Percentiles rank a stretch among this genome's conserved stretches.
Evolutionary conservation across 139 green algal genomes (phyloP).

Genomic region (Asterochloris erici): DNA sequence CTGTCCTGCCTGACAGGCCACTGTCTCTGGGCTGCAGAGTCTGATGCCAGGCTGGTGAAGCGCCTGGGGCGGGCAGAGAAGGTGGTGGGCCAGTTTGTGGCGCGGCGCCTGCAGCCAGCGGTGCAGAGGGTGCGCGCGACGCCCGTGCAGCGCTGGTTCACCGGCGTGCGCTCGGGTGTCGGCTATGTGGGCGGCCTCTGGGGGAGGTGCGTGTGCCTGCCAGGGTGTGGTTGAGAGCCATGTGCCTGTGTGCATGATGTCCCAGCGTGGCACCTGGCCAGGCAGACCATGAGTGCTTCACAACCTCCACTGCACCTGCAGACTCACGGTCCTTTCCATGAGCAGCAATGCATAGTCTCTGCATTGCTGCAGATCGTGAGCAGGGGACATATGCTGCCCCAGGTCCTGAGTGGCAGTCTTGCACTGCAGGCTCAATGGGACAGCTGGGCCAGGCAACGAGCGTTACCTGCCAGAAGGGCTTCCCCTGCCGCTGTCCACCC

Average conservation of each 20-base stretch:
- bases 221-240: too few species aligned
- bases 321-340: too few species aligned
- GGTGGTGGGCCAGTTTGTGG: conserved; percentile 68
- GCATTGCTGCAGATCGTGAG: too few species aligned
- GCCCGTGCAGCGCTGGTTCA: conserved; percentile 8
- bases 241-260: too few species aligned
- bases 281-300: too few species aligned
- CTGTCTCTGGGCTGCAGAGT: too few species aligned
- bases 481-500: conserved; percentile 39
- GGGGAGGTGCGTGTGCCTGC: background rate
- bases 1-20: too few species aligned
- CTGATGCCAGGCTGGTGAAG: conserved; percentile 19
- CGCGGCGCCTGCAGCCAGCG: conserved; percentile 57
- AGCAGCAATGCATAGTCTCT: too few species aligned
- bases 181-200: conserved; percentile 11
- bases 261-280: too few species aligned
- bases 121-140: conserved; percentile 46
- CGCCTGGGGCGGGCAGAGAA: conserved; percentile 64
- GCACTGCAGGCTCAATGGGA: conserved; percentile 73
- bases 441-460: conserved; percentile 4
- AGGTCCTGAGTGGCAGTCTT: background rate
- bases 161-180: conserved; percentile 12
- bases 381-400: background rate
- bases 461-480: conserved; percentile 39
- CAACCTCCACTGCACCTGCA: too few species aligned